phyloP scores from a whole-genome alignment of 139 green algal genomes.

The Tetraselmis chui region DNA sequence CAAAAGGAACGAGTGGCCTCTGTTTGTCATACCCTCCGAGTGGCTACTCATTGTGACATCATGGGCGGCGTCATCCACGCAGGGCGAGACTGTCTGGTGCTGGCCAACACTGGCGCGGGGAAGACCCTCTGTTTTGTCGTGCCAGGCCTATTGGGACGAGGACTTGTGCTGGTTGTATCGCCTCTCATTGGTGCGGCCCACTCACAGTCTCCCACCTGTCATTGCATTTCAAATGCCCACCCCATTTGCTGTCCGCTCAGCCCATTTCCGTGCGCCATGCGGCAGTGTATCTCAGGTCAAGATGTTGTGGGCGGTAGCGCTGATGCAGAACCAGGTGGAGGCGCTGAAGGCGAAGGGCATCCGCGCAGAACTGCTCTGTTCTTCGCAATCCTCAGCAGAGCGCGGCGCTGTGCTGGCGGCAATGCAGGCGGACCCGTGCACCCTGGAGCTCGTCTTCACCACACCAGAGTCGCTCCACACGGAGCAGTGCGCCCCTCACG shows the following conservation, averaged over 20 bases:
- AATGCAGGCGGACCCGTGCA: not conserved
- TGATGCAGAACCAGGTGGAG: constrained; percentile 53
- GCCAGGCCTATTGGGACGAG: constrained; percentile 7
- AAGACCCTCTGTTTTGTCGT: constrained; percentile 31
- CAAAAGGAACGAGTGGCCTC: not conserved
- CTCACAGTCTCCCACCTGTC: no score
- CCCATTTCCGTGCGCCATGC: no score
- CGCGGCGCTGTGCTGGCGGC: constrained; percentile 17
- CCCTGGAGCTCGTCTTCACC: constrained; percentile 35
- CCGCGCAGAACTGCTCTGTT: constrained; percentile 32
- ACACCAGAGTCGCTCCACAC: constrained; percentile 52
- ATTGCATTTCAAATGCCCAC: no score
- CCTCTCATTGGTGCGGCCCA: constrained; percentile 20
- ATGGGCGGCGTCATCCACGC: not conserved
- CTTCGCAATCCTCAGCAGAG: constrained; percentile 14
- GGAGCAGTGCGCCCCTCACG: constrained; percentile 5
- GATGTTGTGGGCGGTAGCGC: no score
- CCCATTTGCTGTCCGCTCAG: no score
- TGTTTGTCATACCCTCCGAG: not conserved
- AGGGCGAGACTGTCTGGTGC: constrained; percentile 32
- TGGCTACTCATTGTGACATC: not conserved
- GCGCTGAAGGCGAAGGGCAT: constrained; percentile 28
- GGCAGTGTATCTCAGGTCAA: no score
- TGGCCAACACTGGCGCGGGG: constrained; percentile 35
- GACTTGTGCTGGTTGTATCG: constrained; percentile 20